Percentiles rank a stretch among this genome's conserved stretches.
Conservation (phyloP, 2,329 filamentous ascomycete genomes). For the Bertia moriformis region DNA sequence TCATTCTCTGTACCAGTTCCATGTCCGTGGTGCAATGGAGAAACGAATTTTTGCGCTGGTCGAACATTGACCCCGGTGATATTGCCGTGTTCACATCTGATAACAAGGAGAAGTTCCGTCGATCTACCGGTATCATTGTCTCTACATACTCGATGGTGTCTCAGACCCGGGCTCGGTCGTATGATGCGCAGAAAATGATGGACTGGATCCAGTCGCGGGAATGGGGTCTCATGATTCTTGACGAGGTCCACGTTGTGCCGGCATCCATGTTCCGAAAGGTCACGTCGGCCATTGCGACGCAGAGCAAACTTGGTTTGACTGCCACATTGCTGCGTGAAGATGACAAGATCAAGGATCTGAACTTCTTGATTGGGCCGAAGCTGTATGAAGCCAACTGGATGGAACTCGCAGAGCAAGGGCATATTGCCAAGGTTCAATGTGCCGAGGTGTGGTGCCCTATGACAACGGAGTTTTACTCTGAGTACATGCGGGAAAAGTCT, state of each 20-base stretch:
- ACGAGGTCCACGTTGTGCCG: constrained; percentile 95
- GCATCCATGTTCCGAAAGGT: constrained; percentile 93
- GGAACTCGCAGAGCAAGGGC: constrained; percentile 89
- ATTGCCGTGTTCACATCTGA: constrained; percentile 92
- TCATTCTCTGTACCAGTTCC: constrained; percentile 88
- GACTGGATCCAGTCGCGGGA: constrained; percentile 76
- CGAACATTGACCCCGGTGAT: constrained; percentile 59
- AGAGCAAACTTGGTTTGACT: constrained; percentile 87
- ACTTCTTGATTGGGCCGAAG: constrained; percentile 94
- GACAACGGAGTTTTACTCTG: constrained; percentile 94
- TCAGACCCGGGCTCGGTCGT: constrained; percentile 69
- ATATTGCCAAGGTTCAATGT: constrained; percentile 93
- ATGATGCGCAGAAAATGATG: constrained; percentile 97
- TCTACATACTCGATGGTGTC: constrained; percentile 99
- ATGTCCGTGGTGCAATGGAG: constrained; percentile 98
- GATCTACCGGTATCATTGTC: constrained; percentile 89
- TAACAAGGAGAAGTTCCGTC: constrained; percentile 68
- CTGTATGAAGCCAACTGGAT: constrained; percentile 99
- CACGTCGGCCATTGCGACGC: constrained; percentile 81
- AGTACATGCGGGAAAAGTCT: constrained; percentile 51
- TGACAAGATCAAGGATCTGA: constrained; percentile 93
- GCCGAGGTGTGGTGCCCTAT: constrained; percentile 99
- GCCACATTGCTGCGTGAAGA: constrained; percentile 90
- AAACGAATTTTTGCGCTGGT: constrained; percentile 95
- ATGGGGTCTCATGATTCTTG: constrained; percentile 93